Percentiles rank a stretch among this genome's conserved stretches.
Evolutionary conservation across 148 eudicot genomes (phyloP).

Genomic region (Spergularia bocconei): DNA sequence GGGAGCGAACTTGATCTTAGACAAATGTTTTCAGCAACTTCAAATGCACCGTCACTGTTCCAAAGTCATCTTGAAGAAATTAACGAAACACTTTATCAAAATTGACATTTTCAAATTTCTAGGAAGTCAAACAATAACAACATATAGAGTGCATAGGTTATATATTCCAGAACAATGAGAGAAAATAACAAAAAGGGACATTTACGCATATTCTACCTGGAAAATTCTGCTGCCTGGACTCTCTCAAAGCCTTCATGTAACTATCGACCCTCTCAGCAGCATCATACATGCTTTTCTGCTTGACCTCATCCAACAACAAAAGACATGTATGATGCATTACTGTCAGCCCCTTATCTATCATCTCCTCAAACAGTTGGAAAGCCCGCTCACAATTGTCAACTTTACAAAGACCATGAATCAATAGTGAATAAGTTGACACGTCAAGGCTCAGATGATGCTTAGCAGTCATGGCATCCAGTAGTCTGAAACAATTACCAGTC

Average conservation of each 20-base stretch:
- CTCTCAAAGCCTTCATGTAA: slow-evolving; percentile 51
- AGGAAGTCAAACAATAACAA: background rate
- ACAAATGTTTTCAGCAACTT: background rate
- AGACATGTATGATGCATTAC: slow-evolving; percentile 65
- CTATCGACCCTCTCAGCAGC: slow-evolving; percentile 58
- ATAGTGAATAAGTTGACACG: slow-evolving; percentile 57
- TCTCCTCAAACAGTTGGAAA: slow-evolving; percentile 57
- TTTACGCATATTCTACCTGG: slow-evolving; percentile 14
- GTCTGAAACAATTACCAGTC: slow-evolving; percentile 35
- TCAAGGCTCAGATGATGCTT: slow-evolving; percentile 83
- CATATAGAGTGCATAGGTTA: background rate
- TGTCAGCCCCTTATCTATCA: slow-evolving; percentile 58
- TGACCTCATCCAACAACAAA: slow-evolving; percentile 55
- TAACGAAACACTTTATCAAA: background rate
- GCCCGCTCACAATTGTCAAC: slow-evolving; percentile 59
- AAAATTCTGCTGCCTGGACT: slow-evolving; percentile 28
- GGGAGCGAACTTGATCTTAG: no score
- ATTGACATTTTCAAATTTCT: background rate
- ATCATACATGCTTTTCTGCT: slow-evolving; percentile 46
- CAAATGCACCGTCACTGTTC: background rate
- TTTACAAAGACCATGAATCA: slow-evolving; percentile 81
- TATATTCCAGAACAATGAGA: background rate
- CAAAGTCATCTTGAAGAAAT: background rate
- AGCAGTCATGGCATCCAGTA: slow-evolving; percentile 60
- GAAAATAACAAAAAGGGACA: background rate